Evolutionary conservation across 768 basidiomycete species (phyloP).

Genomic region (Postia placenta): DNA sequence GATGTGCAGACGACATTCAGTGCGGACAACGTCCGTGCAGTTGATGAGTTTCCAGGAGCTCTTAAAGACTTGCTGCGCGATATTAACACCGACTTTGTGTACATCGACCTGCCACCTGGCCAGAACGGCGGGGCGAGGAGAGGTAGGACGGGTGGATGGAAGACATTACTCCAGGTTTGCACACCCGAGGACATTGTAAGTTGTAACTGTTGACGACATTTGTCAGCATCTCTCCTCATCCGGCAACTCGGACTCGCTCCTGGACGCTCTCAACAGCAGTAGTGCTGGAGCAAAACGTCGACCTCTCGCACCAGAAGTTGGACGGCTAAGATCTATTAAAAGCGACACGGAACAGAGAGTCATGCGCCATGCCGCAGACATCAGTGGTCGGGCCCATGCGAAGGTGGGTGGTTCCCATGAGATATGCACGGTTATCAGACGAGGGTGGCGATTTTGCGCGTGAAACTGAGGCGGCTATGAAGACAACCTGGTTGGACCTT

Average conservation of each 20-base stretch:
- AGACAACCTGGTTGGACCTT: too few relatives aligned
- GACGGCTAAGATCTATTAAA: slow-evolving; percentile 71
- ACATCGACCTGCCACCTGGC: slow-evolving; percentile 29
- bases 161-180: slow-evolving; percentile 42
- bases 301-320: slow-evolving; percentile 64
- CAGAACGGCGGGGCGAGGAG: slow-evolving; percentile 22
- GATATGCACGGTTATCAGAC: too few relatives aligned
- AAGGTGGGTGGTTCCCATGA: slow-evolving; percentile 65
- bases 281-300: slow-evolving; percentile 27
- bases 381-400: slow-evolving; percentile 81
- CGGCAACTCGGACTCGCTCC: slow-evolving; percentile 47
- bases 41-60: slow-evolving; percentile 47
- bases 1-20: slow-evolving; percentile 65
- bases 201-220: not conserved
- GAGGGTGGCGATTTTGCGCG: too few relatives aligned
- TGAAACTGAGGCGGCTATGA: too few relatives aligned
- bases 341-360: slow-evolving; percentile 68
- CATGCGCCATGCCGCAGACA: slow-evolving; percentile 82
- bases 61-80: slow-evolving; percentile 48
- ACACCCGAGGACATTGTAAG: not conserved
- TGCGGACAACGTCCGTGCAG: slow-evolving; percentile 67
- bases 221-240: slow-evolving; percentile 23
- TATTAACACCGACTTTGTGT: slow-evolving; percentile 23
- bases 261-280: slow-evolving; percentile 43
- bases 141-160: not conserved